Base-by-base conservation (phyloP, 2,329 filamentous ascomycete species). In the Scopulariopsis brevicaulis region DNA sequence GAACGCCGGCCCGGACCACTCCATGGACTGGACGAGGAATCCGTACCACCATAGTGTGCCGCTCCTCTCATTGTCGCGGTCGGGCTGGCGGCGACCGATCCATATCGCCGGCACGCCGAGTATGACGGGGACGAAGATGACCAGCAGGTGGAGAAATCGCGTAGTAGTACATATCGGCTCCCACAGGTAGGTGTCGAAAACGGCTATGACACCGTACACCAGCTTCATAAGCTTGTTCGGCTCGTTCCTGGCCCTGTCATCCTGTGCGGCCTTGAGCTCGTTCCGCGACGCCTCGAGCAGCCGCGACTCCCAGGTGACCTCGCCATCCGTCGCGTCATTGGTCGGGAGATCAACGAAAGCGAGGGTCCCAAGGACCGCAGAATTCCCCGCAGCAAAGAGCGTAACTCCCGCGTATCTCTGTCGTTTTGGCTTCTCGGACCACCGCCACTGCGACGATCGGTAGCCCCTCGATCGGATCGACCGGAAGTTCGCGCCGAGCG, bases 41-140 rank as follows among this genome's bases (percentile, higher is more conserved):
- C 77, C 77, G 73, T 96, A 99, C 94, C 94, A 99, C 90, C 89
- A 96, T 3, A 97, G 67, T 0, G 92, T 92, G 0, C 94, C 93
- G 6, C 75, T 79, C 61, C 90, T 80, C 73, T 96, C 90, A 62
- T 89, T 83, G 64, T 90, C 86, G 59, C 79, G 81, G 37, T 84
- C 75, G 2, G 79, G 73, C 54, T 83, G 75, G 53, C 86, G 77
- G 37, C 70, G 68, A 1, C 94, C 94, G 59, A 96, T 60, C 87
- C 89, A 96, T 59, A 96, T 84, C 0, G 77, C 79, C 0, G 94
- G 94, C 7, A 96, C 82, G 0, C 89, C 80, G 1, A 87, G 69
- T 57, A 99, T 84, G 50, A 99, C 91, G 0, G 94, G 94, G 22
- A 96, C 85, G 67, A 99, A 99, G 58, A 99, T 94, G 60, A 87